These are phyloP conservation scores for Starmerella floris DNA, from an alignment of 805 yeast genomes.

Conservation along the genomic window DNA sequence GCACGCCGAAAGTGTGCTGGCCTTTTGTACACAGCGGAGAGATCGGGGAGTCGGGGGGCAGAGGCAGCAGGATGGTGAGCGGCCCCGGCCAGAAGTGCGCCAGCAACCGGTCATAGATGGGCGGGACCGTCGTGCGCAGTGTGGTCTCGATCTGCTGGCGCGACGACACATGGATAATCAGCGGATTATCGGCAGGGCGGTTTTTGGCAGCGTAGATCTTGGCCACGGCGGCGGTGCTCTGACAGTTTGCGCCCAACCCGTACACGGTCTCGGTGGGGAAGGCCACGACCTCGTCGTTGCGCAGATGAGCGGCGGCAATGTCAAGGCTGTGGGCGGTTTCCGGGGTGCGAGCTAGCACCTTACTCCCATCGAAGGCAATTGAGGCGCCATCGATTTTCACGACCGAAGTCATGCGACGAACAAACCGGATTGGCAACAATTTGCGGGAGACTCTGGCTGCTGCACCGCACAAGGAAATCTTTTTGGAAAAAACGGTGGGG, in stretches of 20 bases:
- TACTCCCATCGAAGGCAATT: slow-evolving; percentile 37
- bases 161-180: slow-evolving; percentile 80
- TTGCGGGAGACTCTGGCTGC: too few species aligned
- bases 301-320: slow-evolving; percentile 47
- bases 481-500: too few species aligned
- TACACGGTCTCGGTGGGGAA: slow-evolving; percentile 97
- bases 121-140: slow-evolving; percentile 51
- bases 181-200: slow-evolving; percentile 89
- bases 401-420: slow-evolving; percentile 30
- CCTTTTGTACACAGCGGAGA: slow-evolving; percentile 72
- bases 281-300: slow-evolving; percentile 55
- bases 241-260: slow-evolving; percentile 83
- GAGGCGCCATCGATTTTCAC: slow-evolving; percentile 42
- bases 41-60: slow-evolving; percentile 30
- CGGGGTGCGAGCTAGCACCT: slow-evolving; percentile 21
- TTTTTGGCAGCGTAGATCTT: slow-evolving; percentile 79
- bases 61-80: slow-evolving; percentile 67
- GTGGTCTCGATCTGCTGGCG: slow-evolving; percentile 52
- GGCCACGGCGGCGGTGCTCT: slow-evolving; percentile 55
- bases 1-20: slow-evolving; percentile 81
- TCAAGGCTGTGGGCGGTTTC: slow-evolving; percentile 38
- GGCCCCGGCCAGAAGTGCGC: slow-evolving; percentile 93
- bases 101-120: slow-evolving; percentile 49
- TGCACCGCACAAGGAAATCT: too few species aligned
- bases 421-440: not conserved